Percentiles rank a stretch among this genome's conserved stretches.
phyloP scores from a whole-genome alignment of 106 monocot genomes.

The Posidonia australis region DNA sequence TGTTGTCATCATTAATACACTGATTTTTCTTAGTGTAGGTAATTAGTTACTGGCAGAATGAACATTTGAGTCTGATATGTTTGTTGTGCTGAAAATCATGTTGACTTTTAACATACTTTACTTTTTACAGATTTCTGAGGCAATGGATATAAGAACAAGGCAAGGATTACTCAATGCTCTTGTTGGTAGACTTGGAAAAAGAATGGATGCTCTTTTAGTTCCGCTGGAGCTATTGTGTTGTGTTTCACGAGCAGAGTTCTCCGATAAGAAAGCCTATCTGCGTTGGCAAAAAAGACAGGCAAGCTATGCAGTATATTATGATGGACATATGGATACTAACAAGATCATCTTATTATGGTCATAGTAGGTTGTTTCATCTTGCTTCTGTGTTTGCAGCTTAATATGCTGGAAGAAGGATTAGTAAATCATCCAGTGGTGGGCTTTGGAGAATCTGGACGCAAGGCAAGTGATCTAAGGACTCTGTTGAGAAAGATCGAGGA shows the following conservation, averaged over 20 bases:
- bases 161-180: constrained; percentile 87
- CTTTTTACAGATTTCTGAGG: constrained; percentile 61
- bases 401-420: constrained; percentile 93
- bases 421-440: constrained; percentile 80
- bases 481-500: constrained; percentile 88
- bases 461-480: constrained; percentile 62
- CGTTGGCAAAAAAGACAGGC: constrained; percentile 98
- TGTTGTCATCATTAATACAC: too few relatives aligned
- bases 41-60: too few relatives aligned
- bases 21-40: too few relatives aligned
- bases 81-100: background rate
- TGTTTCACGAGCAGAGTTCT: constrained; percentile 84
- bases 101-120: background rate
- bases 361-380: background rate
- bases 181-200: constrained; percentile 73
- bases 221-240: constrained; percentile 77
- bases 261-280: constrained; percentile 85
- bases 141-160: constrained; percentile 91
- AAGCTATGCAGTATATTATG: background rate
- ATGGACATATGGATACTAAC: background rate
- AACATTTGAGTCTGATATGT: background rate
- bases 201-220: constrained; percentile 91
- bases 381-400: constrained; percentile 35
- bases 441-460: constrained; percentile 79
- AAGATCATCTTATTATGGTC: background rate